Evolutionary conservation across 2,329 filamentous ascomycete species (phyloP).

Genomic region (Remersonia thermophila): DNA sequence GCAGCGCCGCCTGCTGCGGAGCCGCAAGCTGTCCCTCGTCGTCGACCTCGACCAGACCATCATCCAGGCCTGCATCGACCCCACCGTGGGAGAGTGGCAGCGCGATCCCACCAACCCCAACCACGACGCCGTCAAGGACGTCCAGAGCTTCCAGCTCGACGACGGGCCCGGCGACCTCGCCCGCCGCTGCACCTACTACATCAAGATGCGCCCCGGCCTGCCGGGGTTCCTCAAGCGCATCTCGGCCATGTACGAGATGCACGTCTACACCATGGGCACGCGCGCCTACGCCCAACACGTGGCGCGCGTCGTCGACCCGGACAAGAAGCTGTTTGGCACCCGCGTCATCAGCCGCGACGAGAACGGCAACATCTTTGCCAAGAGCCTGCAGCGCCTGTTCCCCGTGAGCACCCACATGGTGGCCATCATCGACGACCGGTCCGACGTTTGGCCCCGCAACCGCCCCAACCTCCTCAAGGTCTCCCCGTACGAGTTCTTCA

Average conservation of each 20-base stretch:
- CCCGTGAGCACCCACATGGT: conserved; percentile 98
- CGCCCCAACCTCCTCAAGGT: conserved; percentile 90
- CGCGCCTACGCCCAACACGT: conserved; percentile 90
- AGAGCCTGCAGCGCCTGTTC: conserved; percentile 82
- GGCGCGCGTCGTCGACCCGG: conserved; percentile 82
- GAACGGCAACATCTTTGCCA: conserved; percentile 83
- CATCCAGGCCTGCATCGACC: conserved; percentile 95
- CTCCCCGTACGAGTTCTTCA: conserved; percentile 92
- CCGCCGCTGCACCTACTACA: conserved; percentile 87
- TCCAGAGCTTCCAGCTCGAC: conserved; percentile 81
- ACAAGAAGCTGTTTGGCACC: conserved; percentile 81
- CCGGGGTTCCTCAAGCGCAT: conserved; percentile 68
- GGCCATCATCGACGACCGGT: conserved; percentile 93
- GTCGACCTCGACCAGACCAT: conserved; percentile 98
- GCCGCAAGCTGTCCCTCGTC: conserved; percentile 79
- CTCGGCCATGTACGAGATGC: conserved; percentile 76
- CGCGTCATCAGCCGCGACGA: conserved; percentile 94
- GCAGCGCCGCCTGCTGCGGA: conserved; percentile 67
- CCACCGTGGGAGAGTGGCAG: conserved; percentile 93
- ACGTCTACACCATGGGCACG: conserved; percentile 99
- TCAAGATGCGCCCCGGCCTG: conserved; percentile 87
- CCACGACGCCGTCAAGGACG: conserved; percentile 78
- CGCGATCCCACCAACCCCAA: conserved; percentile 80
- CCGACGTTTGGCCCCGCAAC: conserved; percentile 89
- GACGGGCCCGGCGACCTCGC: conserved; percentile 60